Evolutionary conservation across 371 early-diverging fungal genomes (phyloP).

Genomic region (Mortierella sp.): DNA sequence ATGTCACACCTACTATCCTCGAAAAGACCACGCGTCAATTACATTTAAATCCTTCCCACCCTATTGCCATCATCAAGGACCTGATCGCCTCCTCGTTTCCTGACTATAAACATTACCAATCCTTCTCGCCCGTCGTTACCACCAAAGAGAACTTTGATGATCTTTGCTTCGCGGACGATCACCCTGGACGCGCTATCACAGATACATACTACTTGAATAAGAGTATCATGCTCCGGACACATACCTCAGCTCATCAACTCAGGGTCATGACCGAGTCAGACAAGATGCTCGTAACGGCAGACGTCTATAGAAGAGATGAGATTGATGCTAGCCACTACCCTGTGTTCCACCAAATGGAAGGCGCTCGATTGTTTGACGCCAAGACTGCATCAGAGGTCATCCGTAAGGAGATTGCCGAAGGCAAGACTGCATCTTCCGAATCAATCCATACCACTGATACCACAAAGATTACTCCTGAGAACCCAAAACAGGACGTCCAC

Average conservation of each 20-base stretch:
- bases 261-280: conserved; percentile 69
- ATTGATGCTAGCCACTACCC: conserved; percentile 97
- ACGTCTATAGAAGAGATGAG: conserved; percentile 98
- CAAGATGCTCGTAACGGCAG: conserved; percentile 89
- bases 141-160: conserved; percentile 93
- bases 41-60: conserved; percentile 87
- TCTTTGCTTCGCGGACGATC: conserved; percentile 85
- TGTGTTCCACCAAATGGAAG: conserved; percentile 98
- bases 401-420: conserved; percentile 20
- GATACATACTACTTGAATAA: conserved; percentile 96
- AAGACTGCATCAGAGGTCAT: conserved; percentile 43
- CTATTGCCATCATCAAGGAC: conserved; percentile 86
- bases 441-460: conserved; percentile 66
- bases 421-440: conserved; percentile 6
- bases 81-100: conserved; percentile 82
- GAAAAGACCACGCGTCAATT: conserved; percentile 83
- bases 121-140: conserved; percentile 84
- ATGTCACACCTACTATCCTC: conserved; percentile 83
- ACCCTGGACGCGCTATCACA: conserved; percentile 83
- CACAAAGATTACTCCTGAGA: conserved; percentile 67
- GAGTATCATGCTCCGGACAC: conserved; percentile 87
- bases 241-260: conserved; percentile 95
- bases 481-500: conserved; percentile 72
- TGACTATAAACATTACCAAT: conserved; percentile 73
- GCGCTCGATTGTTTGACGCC: conserved; percentile 74